Percentiles rank a stretch among this genome's conserved stretches.
Evolutionary conservation across 208 protist genomes (phyloP).

Genomic region (Polymyxa betae): DNA sequence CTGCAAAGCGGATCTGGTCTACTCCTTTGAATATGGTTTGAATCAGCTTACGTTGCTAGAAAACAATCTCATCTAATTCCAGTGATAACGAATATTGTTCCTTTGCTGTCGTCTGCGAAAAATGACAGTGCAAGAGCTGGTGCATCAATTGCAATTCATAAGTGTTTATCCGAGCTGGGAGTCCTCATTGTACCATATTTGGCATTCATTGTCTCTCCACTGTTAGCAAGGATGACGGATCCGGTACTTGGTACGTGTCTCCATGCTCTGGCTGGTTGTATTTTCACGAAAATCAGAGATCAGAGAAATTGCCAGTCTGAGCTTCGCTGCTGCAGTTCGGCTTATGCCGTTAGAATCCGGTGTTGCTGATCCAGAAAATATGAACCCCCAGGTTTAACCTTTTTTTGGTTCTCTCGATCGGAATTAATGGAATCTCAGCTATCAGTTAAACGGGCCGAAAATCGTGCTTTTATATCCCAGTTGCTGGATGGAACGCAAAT

Average conservation of each 20-base stretch:
- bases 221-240: slow-evolving; percentile 41
- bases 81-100: not conserved
- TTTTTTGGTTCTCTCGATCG: slow-evolving; percentile 56
- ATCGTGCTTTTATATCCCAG: slow-evolving; percentile 78
- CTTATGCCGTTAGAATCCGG: slow-evolving; percentile 78
- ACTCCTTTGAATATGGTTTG: slow-evolving; percentile 16
- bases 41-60: not conserved
- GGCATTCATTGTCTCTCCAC: not conserved
- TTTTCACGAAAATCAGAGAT: slow-evolving; percentile 53
- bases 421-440: slow-evolving; percentile 61
- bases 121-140: not conserved
- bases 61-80: not conserved
- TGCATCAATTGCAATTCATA: not conserved
- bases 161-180: not conserved
- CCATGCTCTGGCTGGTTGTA: not conserved
- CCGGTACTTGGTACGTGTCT: not conserved
- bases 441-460: slow-evolving; percentile 29
- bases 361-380: not conserved
- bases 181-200: not conserved
- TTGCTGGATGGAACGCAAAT: slow-evolving; percentile 73
- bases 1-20: not conserved
- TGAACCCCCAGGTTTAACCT: not conserved
- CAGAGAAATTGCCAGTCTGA: slow-evolving; percentile 67
- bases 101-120: not conserved
- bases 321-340: slow-evolving; percentile 77